These are phyloP conservation scores for Podospora anserina DNA, from an alignment of 495 filamentous ascomycete species.

Conservation along the genomic window DNA sequence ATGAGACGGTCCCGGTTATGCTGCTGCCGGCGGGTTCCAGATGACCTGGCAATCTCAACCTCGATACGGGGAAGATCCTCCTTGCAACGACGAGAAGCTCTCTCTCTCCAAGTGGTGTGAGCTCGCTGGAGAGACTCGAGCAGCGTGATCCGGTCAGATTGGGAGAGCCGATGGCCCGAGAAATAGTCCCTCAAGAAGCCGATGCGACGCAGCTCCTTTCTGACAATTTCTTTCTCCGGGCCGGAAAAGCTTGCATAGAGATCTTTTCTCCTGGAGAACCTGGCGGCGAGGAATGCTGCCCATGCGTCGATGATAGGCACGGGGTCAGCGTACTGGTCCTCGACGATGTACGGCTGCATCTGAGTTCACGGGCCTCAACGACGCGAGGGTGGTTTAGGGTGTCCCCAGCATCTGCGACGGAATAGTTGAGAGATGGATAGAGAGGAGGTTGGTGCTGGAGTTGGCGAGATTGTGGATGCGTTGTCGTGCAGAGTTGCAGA, in stretches of 20 bases:
- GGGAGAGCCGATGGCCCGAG: slow-evolving; percentile 18
- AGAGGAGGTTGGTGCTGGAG: background rate
- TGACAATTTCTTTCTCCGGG: slow-evolving; percentile 26
- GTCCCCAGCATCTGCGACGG: background rate
- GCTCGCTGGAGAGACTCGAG: slow-evolving; percentile 20
- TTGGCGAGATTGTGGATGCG: background rate
- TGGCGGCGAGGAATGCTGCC: slow-evolving; percentile 25
- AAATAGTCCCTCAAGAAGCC: slow-evolving; percentile 26
- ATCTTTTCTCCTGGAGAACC: slow-evolving; percentile 22
- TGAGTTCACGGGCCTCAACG: background rate
- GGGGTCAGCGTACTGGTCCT: slow-evolving; percentile 29
- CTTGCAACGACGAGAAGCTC: slow-evolving; percentile 12
- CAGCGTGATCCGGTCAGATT: slow-evolving; percentile 18
- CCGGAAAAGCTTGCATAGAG: slow-evolving; percentile 22
- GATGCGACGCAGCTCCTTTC: slow-evolving; percentile 30
- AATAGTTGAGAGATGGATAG: background rate
- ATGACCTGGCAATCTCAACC: slow-evolving; percentile 16
- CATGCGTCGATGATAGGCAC: slow-evolving; percentile 25
- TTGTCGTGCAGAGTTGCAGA: slow-evolving; percentile 6
- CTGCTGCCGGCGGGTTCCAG: slow-evolving; percentile 8
- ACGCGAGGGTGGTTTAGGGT: background rate
- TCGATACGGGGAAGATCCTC: slow-evolving; percentile 21
- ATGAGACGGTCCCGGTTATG: slow-evolving; percentile 21
- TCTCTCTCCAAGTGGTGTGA: slow-evolving; percentile 22
- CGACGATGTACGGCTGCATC: slow-evolving; percentile 21